Percentiles rank a stretch among this genome's conserved stretches.
phyloP scores from a whole-genome alignment of 768 basidiomycete species.

The Phlegmacium glaucopus region DNA sequence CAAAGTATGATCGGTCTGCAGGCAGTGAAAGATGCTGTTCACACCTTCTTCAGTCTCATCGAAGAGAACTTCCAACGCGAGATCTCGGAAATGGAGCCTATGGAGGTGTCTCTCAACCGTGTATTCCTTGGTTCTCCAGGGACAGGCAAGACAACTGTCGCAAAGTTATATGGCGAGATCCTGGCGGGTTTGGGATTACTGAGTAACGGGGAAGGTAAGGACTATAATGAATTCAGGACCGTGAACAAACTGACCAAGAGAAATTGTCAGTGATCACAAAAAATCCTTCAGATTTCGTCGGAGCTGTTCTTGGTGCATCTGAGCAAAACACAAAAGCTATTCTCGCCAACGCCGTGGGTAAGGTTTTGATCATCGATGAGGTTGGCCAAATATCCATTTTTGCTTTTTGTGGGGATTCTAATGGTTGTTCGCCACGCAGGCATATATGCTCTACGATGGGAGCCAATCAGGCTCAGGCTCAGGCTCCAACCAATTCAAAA shows the following conservation, averaged over 20 bases:
- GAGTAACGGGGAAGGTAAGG: conserved; percentile 68
- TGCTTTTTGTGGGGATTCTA: neutral
- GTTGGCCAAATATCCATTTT: conserved; percentile 23
- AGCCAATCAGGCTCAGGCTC: conserved; percentile 21
- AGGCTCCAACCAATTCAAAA: conserved; percentile 53
- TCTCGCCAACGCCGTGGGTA: conserved; percentile 53
- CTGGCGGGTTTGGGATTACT: conserved; percentile 58
- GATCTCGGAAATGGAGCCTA: conserved; percentile 48
- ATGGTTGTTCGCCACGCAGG: conserved; percentile 33
- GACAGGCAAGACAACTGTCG: conserved; percentile 71
- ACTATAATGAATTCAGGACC: neutral
- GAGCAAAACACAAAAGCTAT: conserved; percentile 66
- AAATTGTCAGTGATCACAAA: conserved; percentile 52
- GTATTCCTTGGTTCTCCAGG: conserved; percentile 68
- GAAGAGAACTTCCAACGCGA: conserved; percentile 59
- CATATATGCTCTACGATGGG: conserved; percentile 64
- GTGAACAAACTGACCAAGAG: conserved; percentile 1
- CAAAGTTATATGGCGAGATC: conserved; percentile 62
- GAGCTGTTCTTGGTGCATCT: conserved; percentile 52
- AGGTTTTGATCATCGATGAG: conserved; percentile 72
- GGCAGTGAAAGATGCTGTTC: conserved; percentile 53
- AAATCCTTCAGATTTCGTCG: conserved; percentile 70
- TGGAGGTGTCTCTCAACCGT: conserved; percentile 56
- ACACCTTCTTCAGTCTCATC: conserved; percentile 42
- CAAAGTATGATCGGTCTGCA: conserved; percentile 52